phyloP scores from a whole-genome alignment of 139 green algal genomes.

The Coelastrella sp. region DNA sequence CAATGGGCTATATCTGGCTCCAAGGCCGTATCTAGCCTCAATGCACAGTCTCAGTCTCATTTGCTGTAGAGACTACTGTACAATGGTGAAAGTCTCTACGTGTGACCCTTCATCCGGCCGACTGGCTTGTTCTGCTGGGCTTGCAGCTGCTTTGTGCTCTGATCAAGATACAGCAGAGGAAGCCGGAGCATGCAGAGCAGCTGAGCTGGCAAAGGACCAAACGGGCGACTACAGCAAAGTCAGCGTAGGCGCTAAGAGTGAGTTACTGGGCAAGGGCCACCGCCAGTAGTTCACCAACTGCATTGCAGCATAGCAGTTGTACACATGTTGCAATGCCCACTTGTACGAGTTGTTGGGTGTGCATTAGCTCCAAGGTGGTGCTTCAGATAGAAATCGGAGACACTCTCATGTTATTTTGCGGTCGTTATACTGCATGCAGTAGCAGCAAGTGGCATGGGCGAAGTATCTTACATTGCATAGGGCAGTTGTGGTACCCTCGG shows the following conservation, averaged over 20 bases:
- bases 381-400: background rate
- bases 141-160: slow-evolving; percentile 24
- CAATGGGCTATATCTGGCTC: too few relatives aligned
- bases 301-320: too few relatives aligned
- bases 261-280: background rate
- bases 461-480: background rate
- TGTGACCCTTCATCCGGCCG: background rate
- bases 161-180: slow-evolving; percentile 20
- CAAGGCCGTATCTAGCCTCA: too few relatives aligned
- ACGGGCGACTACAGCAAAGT: background rate
- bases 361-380: background rate
- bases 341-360: background rate
- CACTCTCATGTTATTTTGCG: background rate
- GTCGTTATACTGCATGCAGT: background rate
- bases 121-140: background rate
- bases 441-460: background rate
- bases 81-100: background rate
- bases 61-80: too few relatives aligned
- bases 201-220: slow-evolving; percentile 14
- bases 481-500: background rate
- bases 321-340: background rate
- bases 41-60: too few relatives aligned
- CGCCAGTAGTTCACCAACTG: too few relatives aligned
- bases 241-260: background rate
- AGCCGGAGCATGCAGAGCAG: slow-evolving; percentile 4